Base-by-base conservation (phyloP, 1,284 basidiomycete genomes). In the Sporisorium graminicola region DNA sequence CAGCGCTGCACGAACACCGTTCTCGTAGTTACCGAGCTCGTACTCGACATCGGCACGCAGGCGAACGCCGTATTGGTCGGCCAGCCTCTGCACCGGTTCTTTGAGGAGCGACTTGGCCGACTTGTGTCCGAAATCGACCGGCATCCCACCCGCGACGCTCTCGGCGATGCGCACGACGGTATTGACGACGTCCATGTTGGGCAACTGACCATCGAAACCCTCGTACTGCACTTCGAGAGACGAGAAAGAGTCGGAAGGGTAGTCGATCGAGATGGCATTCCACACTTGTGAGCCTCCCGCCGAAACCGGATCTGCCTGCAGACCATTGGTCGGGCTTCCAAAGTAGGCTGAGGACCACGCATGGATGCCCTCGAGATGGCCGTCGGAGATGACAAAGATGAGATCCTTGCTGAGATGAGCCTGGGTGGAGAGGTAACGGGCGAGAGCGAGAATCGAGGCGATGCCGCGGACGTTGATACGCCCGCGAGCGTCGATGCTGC, bases 111-210 rank as follows among this genome's bases (percentile, higher is more conserved):
- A 61, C 18, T 22, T 31, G 22, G 31, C 43, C 8, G 60, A 8
- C 10, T 29, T 53, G 14, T 31, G 49, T 10, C 51, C 61, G 7
- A 76, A 65, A 5, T 33, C 40, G 3, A 65, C 46, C 0, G 68
- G 65, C 42, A 76, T 58, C 8, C 74, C 58, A 5, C 14, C 94
- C 86, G 79, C 91, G 1, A 91, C 90, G 81, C 90, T 90, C 35
- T 89, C 89, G 2, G 93, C 89, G 52, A 98, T 93, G 35, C 91
- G 86, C 3, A 90, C 88, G 50, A 94, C 89, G 0, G 94, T 92
- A 85, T 97, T 97, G 78, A 98, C 87, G 1, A 97, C 89, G 85
- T 99, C 96, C 86, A 98, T 94, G 83, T 99, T 99, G 0, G 97
- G 95, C 49, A 98, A 87, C 31, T 94, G 92, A 5, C 95, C 96